Evolutionary conservation across 176 grass and related monocot species (phyloP).

Genomic region (Rhynchospora tenuis): DNA sequence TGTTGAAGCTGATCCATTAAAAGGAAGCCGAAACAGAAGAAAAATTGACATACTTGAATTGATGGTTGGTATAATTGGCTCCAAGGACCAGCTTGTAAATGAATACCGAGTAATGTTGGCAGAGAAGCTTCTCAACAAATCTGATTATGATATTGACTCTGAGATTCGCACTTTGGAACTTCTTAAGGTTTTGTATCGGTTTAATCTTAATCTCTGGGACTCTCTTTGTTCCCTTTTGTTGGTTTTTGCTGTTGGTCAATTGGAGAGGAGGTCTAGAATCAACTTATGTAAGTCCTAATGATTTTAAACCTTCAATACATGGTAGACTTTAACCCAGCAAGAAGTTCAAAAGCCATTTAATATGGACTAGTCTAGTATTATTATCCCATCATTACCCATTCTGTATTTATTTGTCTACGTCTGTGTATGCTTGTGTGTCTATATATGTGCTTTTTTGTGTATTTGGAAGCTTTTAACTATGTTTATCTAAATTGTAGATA

Average conservation of each 20-base stretch:
- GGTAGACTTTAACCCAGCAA: not conserved
- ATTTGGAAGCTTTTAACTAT: not conserved
- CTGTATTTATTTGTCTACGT: slow-evolving; percentile 9
- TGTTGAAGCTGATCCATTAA: slow-evolving; percentile 77
- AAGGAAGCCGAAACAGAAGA: slow-evolving; percentile 88
- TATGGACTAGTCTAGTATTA: not conserved
- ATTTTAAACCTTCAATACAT: not conserved
- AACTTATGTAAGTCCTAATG: not conserved
- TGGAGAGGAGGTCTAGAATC: not conserved
- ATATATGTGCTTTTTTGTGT: not conserved
- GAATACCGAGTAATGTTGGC: slow-evolving; percentile 98
- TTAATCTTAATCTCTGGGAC: not conserved
- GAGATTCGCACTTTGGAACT: slow-evolving; percentile 96
- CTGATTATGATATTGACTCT: slow-evolving; percentile 96
- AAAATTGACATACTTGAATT: slow-evolving; percentile 95
- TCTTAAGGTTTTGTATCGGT: slow-evolving; percentile 67
- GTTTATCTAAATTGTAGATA: slow-evolving; percentile 46
- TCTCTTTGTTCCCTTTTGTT: not conserved
- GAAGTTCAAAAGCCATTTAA: not conserved
- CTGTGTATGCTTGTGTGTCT: slow-evolving; percentile 3
- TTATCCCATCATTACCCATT: not conserved
- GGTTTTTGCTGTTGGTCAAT: not conserved
- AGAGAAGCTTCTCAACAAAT: slow-evolving; percentile 92
- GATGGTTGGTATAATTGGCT: slow-evolving; percentile 95
- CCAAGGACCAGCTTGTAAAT: slow-evolving; percentile 91